These are phyloP conservation scores for Carex sylvatica DNA, from an alignment of 202 grass and related monocot genomes.

Conservation along the genomic window DNA sequence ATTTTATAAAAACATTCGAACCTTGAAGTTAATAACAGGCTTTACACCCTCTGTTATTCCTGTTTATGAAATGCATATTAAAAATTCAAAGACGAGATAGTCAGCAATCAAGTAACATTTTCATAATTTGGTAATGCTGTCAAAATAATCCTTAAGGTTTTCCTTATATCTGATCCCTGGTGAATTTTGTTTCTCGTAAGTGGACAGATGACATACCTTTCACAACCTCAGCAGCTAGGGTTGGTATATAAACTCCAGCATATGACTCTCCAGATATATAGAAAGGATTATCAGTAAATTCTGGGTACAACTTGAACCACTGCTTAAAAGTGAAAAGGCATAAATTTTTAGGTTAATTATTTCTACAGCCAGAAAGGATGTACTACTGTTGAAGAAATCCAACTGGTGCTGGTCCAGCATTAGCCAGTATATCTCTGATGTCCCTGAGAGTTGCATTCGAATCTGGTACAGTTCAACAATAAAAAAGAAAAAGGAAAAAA, in stretches of 20 bases:
- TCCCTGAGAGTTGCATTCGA: neutral
- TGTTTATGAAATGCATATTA: slow-evolving; percentile 27
- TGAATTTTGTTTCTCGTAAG: neutral
- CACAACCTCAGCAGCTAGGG: slow-evolving; percentile 55
- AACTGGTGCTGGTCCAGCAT: neutral
- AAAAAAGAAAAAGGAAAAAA: neutral
- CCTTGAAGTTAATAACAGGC: slow-evolving; percentile 77
- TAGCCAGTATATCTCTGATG: neutral
- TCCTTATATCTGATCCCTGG: neutral
- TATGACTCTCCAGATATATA: slow-evolving; percentile 89
- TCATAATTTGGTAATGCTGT: neutral
- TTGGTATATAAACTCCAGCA: slow-evolving; percentile 81
- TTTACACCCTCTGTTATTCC: slow-evolving; percentile 43
- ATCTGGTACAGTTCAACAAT: neutral
- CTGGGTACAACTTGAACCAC: slow-evolving; percentile 73
- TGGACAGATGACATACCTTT: slow-evolving; percentile 44
- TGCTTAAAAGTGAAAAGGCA: slow-evolving; percentile 30
- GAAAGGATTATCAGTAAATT: slow-evolving; percentile 64
- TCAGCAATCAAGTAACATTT: neutral
- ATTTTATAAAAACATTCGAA: slow-evolving; percentile 23
- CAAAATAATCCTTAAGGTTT: neutral
- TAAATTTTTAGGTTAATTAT: neutral
- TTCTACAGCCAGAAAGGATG: neutral
- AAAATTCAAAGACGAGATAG: neutral
- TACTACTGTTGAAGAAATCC: neutral